Base-by-base conservation (phyloP, 208 protist species). In the Lotmaria passim region DNA sequence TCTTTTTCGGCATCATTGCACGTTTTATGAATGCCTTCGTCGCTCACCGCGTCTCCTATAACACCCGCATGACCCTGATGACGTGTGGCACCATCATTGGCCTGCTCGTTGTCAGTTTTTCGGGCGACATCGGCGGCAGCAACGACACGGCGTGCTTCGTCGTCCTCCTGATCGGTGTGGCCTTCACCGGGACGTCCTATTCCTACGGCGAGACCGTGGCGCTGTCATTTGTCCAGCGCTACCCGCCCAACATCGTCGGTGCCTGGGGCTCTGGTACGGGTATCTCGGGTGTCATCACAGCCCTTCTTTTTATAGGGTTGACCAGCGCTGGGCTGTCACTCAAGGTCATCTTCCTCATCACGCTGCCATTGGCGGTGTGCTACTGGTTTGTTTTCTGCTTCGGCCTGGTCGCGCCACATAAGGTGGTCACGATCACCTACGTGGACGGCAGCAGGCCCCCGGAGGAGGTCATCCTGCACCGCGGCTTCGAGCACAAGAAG, bases 211-310 rank as follows among this genome's bases (percentile, higher is more conserved):
- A 97, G 70, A 82, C 65, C 43, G 86, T 96, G 17, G 62, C 85
- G 31, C 68, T 97, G 4, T 77, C 85, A 0, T 96, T 89, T 72
- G 38, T 97, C 34, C 86, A 96, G 71, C 83, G 79, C 30, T 95
- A 92, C 69, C 91, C 91, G 14, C 39, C 87, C 12, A 81, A 77
- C 28, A 77, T 88, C 38, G 90, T 98, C 34, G 89, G 89, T 39
- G 89, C 87, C 34, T 98, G 93, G 91, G 81, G 79, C 44, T 90
- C 82, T 19, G 94, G 94, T 38, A 97, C 94, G 11, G 94, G 94
- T 48, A 82, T 94, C 30, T 94, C 94, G 11, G 94, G 94, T 56
- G 91, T 98, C 12, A 66, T 77, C 50, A 76, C 89, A 1, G 81
- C 91, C 33, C 62, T 93, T 0, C 66, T 96, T 38, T 95, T 91